These are phyloP conservation scores for Selenicereus undatus DNA, from an alignment of 148 eudicot species.

Conservation along the genomic window DNA sequence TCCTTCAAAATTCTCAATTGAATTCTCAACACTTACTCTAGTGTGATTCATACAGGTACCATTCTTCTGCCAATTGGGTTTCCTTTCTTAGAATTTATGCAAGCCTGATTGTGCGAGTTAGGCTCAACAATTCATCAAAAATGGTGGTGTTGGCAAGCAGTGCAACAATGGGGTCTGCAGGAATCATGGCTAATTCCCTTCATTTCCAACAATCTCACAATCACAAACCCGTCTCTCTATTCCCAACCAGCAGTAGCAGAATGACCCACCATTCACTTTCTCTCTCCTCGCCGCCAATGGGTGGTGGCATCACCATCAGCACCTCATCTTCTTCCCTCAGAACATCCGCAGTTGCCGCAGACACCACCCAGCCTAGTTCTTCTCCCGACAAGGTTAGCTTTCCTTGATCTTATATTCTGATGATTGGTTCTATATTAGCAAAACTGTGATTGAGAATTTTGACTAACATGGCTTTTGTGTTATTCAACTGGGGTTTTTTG, in stretches of 20 bases:
- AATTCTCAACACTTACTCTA: neutral
- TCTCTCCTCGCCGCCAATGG: conserved; percentile 8
- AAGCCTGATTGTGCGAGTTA: neutral
- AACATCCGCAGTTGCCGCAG: conserved; percentile 32
- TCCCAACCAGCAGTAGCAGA: neutral
- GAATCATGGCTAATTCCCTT: neutral
- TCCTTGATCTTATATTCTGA: no score
- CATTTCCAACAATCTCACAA: conserved; percentile 14
- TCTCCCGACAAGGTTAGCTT: conserved; percentile 33
- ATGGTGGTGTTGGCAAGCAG: conserved; percentile 33
- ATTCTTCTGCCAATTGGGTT: neutral
- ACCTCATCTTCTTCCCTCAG: neutral
- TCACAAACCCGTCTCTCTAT: neutral
- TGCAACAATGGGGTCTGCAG: conserved; percentile 14
- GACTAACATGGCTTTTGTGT: neutral
- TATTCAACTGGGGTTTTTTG: no score
- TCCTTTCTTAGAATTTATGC: neutral
- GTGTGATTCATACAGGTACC: neutral
- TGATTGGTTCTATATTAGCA: neutral
- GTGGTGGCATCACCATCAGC: neutral
- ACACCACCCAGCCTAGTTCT: conserved; percentile 33
- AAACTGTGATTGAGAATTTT: neutral
- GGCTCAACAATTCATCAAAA: neutral
- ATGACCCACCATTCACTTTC: conserved; percentile 13
- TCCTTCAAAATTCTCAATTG: neutral